Percentiles rank a stretch among this genome's conserved stretches.
Conservation (phyloP, 2,329 filamentous ascomycete genomes). For the Claviceps sp. region DNA sequence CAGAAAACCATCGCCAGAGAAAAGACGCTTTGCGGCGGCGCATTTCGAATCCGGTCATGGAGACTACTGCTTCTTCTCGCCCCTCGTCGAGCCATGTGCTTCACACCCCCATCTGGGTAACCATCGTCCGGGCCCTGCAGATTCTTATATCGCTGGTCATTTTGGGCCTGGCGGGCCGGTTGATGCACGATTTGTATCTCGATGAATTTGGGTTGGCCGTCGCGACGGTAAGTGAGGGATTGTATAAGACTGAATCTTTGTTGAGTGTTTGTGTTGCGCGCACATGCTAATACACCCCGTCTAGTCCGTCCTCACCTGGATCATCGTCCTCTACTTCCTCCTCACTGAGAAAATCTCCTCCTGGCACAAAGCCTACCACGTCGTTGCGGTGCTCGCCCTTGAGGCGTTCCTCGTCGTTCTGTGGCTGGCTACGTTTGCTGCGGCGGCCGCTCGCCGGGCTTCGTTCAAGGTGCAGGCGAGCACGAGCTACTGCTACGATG, state of each 20-base stretch:
- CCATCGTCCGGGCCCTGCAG: slow-evolving; percentile 26
- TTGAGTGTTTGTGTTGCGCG: too few species aligned
- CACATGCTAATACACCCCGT: slow-evolving; percentile 3
- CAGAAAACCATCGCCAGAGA: too few species aligned
- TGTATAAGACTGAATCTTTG: not conserved
- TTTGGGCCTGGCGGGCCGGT: slow-evolving; percentile 26
- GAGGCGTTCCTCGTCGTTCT: slow-evolving; percentile 31
- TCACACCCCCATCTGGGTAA: slow-evolving; percentile 29
- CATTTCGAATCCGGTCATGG: not conserved
- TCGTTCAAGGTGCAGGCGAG: slow-evolving; percentile 19
- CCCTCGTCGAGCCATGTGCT: slow-evolving; percentile 19
- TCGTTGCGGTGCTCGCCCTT: slow-evolving; percentile 29
- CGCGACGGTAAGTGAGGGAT: slow-evolving; percentile 25
- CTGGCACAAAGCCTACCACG: slow-evolving; percentile 26
- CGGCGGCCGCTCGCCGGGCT: slow-evolving; percentile 26
- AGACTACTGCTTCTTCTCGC: not conserved
- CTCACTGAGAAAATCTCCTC: slow-evolving; percentile 25
- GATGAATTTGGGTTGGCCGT: slow-evolving; percentile 27
- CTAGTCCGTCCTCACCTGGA: slow-evolving; percentile 32
- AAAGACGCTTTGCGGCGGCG: too few species aligned
- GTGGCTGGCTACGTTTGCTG: slow-evolving; percentile 32
- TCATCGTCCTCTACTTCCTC: slow-evolving; percentile 28
- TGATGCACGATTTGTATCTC: slow-evolving; percentile 27
- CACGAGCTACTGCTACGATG: slow-evolving; percentile 19
- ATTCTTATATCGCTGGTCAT: slow-evolving; percentile 28